Evolutionary conservation across 2,329 filamentous ascomycete genomes (phyloP).

Genomic region (Fusarium bactridioides): DNA sequence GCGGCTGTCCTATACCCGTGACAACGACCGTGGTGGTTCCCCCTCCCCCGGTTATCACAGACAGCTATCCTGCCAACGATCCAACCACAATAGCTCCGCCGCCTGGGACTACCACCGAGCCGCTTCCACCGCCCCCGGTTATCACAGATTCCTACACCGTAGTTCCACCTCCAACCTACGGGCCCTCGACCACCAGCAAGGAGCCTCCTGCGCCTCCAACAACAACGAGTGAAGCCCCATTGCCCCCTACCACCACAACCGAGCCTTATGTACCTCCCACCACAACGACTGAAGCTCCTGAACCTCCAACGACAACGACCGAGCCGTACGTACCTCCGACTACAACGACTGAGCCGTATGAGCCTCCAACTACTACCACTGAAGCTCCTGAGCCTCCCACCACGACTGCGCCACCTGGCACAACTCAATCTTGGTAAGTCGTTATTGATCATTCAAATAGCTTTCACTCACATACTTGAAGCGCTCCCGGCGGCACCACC

Average conservation of each 20-base stretch:
- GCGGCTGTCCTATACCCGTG: constrained; percentile 10
- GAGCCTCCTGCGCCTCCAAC: not conserved
- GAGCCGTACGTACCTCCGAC: not conserved
- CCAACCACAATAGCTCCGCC: not conserved
- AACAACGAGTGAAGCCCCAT: not conserved
- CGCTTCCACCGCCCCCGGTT: not conserved
- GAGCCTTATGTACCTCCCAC: not conserved
- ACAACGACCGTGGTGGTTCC: not conserved
- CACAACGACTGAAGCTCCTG: not conserved
- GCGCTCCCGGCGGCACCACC: not conserved
- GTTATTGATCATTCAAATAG: not conserved
- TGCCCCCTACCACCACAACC: not conserved
- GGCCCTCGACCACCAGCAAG: not conserved
- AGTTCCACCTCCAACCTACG: not conserved
- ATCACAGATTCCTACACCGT: not conserved
- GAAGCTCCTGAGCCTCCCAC: not conserved
- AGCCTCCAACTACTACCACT: not conserved
- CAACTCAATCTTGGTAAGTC: constrained; percentile 17
- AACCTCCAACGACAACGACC: not conserved
- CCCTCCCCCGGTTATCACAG: not conserved
- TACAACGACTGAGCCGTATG: not conserved
- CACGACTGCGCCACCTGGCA: not conserved
- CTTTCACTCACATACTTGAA: not conserved
- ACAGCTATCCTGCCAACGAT: not conserved
- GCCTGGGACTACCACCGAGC: not conserved